Evolutionary conservation across 1,284 basidiomycete genomes (phyloP), one percentile per base, ranked within the genome.

Genomic region (Wallemia mellicola): DNA sequence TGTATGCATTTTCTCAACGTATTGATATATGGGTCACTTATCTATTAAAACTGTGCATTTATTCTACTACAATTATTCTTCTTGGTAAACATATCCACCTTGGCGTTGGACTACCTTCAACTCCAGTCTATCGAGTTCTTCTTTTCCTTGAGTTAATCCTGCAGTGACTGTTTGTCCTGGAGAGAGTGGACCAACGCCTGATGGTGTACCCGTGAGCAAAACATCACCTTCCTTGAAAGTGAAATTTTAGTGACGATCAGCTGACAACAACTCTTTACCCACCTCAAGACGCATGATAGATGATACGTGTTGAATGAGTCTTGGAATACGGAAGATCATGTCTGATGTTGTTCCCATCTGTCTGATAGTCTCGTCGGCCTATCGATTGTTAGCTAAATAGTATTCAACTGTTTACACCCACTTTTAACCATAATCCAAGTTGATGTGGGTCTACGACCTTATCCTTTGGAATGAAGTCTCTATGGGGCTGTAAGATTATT

Each of bases 281-380:
- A 82, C 86, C 75, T 95, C 88, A 22, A 96, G 76, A 0, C 81
- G 82, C 89, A 96, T 96, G 70, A 98, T 94, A 19, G 83, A 83
- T 1, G 88, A 91, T 57, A 94, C 77, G 66, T 94, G 88, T 64
- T 84, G 78, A 64, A 98, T 83, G 60, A 98, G 76, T n/a, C 78
- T 75, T 0, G 91, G 87, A 55, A 98, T 86, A 56, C 76, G 75
- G 74, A 92, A 92, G 63, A 96, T 84, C 92, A 98, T 95, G 69
- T 92, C 83, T 26, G 73, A 70, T 1, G 91, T 91, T 30, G 76
- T 78, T 2, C 88, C 92, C 61, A 83, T 75, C 69, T 98, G 92
- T 70, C 84, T 88, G 61, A 79, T 72, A 33, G 75, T 69, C 57
- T 80, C 86, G 96, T 78, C 79, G 86, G 65, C 55, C 64, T 60